Evolutionary conservation across 768 basidiomycete species (phyloP).

Genomic region (Trametes cubensis): DNA sequence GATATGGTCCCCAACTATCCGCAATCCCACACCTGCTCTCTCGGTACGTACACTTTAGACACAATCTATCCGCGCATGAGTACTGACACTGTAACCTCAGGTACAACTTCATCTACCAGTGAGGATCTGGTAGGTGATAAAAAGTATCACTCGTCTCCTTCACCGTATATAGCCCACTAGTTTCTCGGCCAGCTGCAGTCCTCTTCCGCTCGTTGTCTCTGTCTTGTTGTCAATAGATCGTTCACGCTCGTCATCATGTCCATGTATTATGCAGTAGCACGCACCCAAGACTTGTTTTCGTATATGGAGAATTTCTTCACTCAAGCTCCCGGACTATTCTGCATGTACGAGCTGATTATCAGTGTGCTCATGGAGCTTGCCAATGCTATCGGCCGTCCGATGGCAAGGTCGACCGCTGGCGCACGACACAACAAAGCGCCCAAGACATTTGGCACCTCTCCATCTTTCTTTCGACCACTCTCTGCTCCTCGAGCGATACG

Average conservation of each 20-base stretch:
- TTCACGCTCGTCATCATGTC: neutral
- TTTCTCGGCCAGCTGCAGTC: too few relatives aligned
- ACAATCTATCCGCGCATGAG: neutral
- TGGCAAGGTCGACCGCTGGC: too few relatives aligned
- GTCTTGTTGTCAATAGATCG: constrained; percentile 7
- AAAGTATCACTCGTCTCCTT: neutral
- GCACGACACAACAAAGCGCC: too few relatives aligned
- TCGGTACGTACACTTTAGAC: constrained; percentile 48
- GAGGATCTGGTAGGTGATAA: constrained; percentile 16
- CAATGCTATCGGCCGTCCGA: too few relatives aligned
- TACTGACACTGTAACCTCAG: constrained; percentile 9
- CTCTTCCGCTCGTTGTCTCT: neutral
- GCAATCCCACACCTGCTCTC: constrained; percentile 93
- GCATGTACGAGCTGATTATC: too few relatives aligned
- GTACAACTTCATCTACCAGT: constrained; percentile 83
- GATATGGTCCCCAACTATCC: constrained; percentile 91
- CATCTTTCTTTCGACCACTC: too few relatives aligned
- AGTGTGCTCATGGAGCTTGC: too few relatives aligned
- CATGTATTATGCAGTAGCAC: constrained; percentile 4
- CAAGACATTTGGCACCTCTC: too few relatives aligned
- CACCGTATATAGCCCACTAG: neutral
- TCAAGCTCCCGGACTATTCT: neutral
- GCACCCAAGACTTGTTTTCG: neutral
- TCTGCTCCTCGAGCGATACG: too few relatives aligned
- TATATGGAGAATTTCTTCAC: neutral